A percentile compares a stretch with the other conserved stretches of the same genome.
phyloP scores from a whole-genome alignment of 2,329 filamentous ascomycete genomes.

The Fusarium pininemorale region DNA sequence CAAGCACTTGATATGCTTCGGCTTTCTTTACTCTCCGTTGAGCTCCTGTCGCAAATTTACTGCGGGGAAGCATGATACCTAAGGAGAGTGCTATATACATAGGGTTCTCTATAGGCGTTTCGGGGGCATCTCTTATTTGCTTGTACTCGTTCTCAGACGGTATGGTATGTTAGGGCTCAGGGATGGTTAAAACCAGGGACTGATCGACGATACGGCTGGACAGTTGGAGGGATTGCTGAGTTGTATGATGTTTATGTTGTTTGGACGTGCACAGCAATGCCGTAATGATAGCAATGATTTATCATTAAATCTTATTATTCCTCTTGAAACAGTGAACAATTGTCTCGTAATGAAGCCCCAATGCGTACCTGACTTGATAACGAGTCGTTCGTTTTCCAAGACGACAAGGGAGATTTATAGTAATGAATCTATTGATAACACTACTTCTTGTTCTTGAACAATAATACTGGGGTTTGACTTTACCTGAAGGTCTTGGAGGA shows the following conservation, averaged over 20 bases:
- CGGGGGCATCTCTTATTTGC: conserved; percentile 14
- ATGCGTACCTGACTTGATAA: background rate
- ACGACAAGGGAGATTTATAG: background rate
- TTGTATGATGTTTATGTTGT: conserved; percentile 39
- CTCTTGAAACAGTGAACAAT: background rate
- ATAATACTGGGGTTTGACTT: background rate
- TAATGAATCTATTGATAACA: background rate
- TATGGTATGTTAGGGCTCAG: conserved; percentile 19
- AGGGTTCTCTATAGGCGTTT: conserved; percentile 39
- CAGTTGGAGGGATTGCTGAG: conserved; percentile 12
- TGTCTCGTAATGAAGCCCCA: background rate
- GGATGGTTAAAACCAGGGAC: conserved; percentile 18
- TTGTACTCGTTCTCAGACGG: conserved; percentile 25
- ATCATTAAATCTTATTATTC: background rate
- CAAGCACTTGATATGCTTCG: conserved; percentile 10
- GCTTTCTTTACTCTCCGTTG: conserved; percentile 26
- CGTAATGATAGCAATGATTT: conserved; percentile 46
- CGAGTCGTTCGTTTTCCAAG: background rate
- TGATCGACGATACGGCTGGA: conserved; percentile 17
- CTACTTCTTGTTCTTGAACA: background rate
- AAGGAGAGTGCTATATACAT: conserved; percentile 30
- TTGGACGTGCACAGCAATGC: conserved; percentile 39
- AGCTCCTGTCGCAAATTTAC: conserved; percentile 21
- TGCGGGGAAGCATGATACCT: conserved; percentile 40
- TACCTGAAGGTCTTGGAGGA: background rate